Percentiles rank a stretch among this genome's conserved stretches.
Conservation (phyloP, 2,329 filamentous ascomycete genomes). For the Fusarium paranaense region DNA sequence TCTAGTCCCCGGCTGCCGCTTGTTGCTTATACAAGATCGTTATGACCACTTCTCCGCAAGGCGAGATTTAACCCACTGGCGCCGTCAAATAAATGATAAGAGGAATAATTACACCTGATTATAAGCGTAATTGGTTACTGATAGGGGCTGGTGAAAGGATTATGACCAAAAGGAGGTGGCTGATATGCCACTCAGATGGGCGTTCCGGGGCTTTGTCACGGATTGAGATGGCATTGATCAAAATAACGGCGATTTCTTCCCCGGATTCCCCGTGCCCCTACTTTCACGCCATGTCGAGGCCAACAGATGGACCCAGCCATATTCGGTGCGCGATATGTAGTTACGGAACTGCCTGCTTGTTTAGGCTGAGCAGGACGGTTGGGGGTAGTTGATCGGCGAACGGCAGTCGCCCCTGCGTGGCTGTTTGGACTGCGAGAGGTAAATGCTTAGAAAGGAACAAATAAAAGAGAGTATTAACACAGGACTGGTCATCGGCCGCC, state of each 20-base stretch:
- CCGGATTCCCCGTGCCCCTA: neutral
- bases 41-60: neutral
- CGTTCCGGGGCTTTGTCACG: neutral
- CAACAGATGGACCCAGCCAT: neutral
- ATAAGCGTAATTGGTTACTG: neutral
- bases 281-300: neutral
- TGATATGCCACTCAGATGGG: neutral
- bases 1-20: neutral
- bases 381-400: neutral
- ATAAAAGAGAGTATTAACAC: neutral
- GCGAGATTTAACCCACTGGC: neutral
- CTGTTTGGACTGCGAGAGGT: neutral
- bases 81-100: neutral
- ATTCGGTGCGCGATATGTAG: neutral
- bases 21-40: neutral
- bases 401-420: neutral
- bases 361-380: neutral
- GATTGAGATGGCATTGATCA: neutral
- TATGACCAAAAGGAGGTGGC: neutral
- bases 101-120: neutral
- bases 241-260: neutral
- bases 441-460: neutral
- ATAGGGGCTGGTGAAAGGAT: neutral
- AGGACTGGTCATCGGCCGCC: neutral
- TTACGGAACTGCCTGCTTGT: neutral